phyloP scores from a whole-genome alignment of 2,329 filamentous ascomycete species.

The Cladophialophora chaetospira region DNA sequence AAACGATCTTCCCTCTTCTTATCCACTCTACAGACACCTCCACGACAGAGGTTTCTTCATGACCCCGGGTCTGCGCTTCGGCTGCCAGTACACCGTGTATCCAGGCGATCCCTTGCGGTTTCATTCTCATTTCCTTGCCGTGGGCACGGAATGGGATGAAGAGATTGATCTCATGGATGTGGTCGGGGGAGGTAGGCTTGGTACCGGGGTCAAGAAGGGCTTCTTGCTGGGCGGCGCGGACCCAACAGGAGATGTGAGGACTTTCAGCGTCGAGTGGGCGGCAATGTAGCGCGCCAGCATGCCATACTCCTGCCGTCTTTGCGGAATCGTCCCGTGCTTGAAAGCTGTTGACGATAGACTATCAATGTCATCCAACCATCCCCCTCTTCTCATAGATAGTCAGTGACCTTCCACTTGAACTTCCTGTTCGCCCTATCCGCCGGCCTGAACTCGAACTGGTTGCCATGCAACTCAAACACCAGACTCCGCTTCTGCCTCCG shows the following conservation, averaged over 20 bases:
- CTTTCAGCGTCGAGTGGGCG: slow-evolving; percentile 91
- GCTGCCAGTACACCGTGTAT: slow-evolving; percentile 91
- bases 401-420: slow-evolving; percentile 70
- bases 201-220: slow-evolving; percentile 94
- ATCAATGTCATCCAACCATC: background rate
- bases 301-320: too few relatives aligned
- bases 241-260: slow-evolving; percentile 52
- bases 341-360: too few relatives aligned
- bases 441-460: slow-evolving; percentile 80
- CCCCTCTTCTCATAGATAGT: slow-evolving; percentile 21
- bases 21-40: slow-evolving; percentile 77
- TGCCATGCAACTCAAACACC: slow-evolving; percentile 82
- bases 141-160: slow-evolving; percentile 83
- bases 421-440: slow-evolving; percentile 87
- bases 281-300: slow-evolving; percentile 71
- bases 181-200: slow-evolving; percentile 81
- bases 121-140: slow-evolving; percentile 90
- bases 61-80: slow-evolving; percentile 89
- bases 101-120: slow-evolving; percentile 93
- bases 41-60: slow-evolving; percentile 80
- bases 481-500: slow-evolving; percentile 45
- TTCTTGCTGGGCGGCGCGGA: slow-evolving; percentile 75
- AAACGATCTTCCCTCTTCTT: slow-evolving; percentile 54
- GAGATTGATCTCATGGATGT: slow-evolving; percentile 82
- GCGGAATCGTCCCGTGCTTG: too few relatives aligned